These are phyloP conservation scores for Septoria petroselini DNA, from an alignment of 2,329 filamentous ascomycete genomes.

Conservation along the genomic window DNA sequence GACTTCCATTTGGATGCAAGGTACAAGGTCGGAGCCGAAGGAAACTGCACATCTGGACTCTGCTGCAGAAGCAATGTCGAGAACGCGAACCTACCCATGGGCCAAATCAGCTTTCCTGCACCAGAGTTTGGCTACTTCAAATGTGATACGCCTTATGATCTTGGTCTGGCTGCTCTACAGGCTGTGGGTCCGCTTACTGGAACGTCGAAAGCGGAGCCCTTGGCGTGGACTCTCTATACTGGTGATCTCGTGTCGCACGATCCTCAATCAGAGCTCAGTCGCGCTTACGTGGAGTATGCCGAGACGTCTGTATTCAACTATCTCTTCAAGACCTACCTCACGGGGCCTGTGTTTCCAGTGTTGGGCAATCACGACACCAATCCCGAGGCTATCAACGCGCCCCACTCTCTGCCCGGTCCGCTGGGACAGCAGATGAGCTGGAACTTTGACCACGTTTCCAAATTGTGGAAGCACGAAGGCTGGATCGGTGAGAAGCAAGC, in stretches of 20 bases:
- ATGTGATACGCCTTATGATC: slow-evolving; percentile 59
- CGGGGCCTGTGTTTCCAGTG: slow-evolving; percentile 55
- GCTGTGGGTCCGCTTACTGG: slow-evolving; percentile 57
- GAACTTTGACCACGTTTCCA: slow-evolving; percentile 57
- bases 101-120: slow-evolving; percentile 46
- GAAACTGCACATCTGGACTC: slow-evolving; percentile 51
- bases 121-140: slow-evolving; percentile 54
- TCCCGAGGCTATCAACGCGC: slow-evolving; percentile 53
- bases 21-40: slow-evolving; percentile 53
- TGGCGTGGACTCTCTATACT: slow-evolving; percentile 57
- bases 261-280: slow-evolving; percentile 50
- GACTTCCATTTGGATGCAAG: slow-evolving; percentile 56
- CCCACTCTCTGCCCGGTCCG: slow-evolving; percentile 52
- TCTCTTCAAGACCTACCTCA: slow-evolving; percentile 57
- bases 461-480: slow-evolving; percentile 55
- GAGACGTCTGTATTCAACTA: slow-evolving; percentile 51
- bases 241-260: slow-evolving; percentile 59
- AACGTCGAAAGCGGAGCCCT: slow-evolving; percentile 46
- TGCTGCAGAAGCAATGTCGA: slow-evolving; percentile 51
- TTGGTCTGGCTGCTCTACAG: slow-evolving; percentile 55
- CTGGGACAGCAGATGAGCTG: slow-evolving; percentile 56
- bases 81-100: slow-evolving; percentile 38
- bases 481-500: slow-evolving; percentile 52
- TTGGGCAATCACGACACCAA: slow-evolving; percentile 59
- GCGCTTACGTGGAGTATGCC: slow-evolving; percentile 53